Evolutionary conservation across 2,329 filamentous ascomycete species (phyloP).

Genomic region (Keithomyces neogunnii): DNA sequence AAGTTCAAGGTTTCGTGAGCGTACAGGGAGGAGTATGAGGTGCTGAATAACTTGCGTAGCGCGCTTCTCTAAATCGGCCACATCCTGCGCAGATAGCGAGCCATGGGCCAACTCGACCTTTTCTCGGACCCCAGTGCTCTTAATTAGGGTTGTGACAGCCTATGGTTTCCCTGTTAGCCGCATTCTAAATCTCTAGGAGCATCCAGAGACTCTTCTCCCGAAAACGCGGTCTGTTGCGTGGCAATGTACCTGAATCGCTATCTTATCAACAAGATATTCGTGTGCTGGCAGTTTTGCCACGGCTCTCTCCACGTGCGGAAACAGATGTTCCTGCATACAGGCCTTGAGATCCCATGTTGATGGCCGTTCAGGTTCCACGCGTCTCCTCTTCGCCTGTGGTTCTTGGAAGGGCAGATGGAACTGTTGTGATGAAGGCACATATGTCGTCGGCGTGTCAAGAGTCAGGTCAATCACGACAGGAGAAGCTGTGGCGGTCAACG

Average conservation of each 20-base stretch:
- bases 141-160: constrained; percentile 16
- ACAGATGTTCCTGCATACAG: constrained; percentile 21
- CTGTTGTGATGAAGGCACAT: constrained; percentile 1
- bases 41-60: constrained; percentile 13
- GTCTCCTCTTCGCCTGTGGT: constrained; percentile 22
- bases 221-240: neutral
- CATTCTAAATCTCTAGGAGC: neutral
- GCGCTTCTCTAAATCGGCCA: constrained; percentile 10
- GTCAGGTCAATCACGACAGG: constrained; percentile 22
- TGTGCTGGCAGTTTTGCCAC: constrained; percentile 15
- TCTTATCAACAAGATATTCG: constrained; percentile 16
- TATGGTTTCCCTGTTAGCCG: constrained; percentile 3
- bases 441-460: constrained; percentile 3
- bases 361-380: constrained; percentile 14
- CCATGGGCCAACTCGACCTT: constrained; percentile 15
- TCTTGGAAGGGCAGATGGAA: constrained; percentile 8
- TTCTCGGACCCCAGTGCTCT: constrained; percentile 14
- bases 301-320: constrained; percentile 22
- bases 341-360: constrained; percentile 11
- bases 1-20: neutral
- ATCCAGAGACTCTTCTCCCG: neutral
- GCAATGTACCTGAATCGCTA: constrained; percentile 21
- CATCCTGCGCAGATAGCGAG: constrained; percentile 10
- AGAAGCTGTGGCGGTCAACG: constrained; percentile 16
- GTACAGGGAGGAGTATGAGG: constrained; percentile 14